Conservation (phyloP, 176 grass and related monocot species). For the Dendrocalamus sinicus region DNA sequence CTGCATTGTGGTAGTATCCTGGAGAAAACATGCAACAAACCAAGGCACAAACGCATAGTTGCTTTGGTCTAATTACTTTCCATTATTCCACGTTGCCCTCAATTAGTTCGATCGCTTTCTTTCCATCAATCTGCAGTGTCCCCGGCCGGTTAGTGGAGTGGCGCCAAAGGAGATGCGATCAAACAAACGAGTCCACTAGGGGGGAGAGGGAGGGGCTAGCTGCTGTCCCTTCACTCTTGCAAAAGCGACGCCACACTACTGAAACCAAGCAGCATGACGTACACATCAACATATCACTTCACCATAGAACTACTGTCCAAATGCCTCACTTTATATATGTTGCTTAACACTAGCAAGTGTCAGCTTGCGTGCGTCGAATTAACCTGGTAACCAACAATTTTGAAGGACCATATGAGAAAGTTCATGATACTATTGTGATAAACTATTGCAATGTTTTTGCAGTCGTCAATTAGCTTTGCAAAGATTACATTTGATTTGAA, state of each 20-base stretch:
- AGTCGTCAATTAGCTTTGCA: no score
- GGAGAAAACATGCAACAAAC: slow-evolving; percentile 16
- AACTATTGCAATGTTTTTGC: no score
- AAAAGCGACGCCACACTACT: slow-evolving; percentile 34
- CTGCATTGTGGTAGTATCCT: not conserved
- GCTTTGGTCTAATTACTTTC: slow-evolving; percentile 1
- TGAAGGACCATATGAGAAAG: no score
- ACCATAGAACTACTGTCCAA: not conserved
- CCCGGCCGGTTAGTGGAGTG: slow-evolving; percentile 42
- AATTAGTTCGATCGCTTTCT: slow-evolving; percentile 27
- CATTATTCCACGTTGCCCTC: not conserved
- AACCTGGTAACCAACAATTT: not conserved
- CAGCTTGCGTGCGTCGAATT: not conserved
- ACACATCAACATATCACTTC: slow-evolving; percentile 20
- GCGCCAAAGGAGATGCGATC: slow-evolving; percentile 56
- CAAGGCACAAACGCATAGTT: not conserved
- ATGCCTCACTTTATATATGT: not conserved
- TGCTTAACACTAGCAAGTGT: slow-evolving; percentile 17
- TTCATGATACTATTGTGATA: no score
- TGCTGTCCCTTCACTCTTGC: slow-evolving; percentile 38
- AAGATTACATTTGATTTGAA: no score
- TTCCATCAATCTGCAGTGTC: slow-evolving; percentile 29
- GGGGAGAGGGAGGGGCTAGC: not conserved
- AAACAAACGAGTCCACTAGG: slow-evolving; percentile 44
- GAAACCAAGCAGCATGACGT: slow-evolving; percentile 21